Conservation (phyloP, 176 grass and related monocot genomes). For the Microstegium vimineum region DNA sequence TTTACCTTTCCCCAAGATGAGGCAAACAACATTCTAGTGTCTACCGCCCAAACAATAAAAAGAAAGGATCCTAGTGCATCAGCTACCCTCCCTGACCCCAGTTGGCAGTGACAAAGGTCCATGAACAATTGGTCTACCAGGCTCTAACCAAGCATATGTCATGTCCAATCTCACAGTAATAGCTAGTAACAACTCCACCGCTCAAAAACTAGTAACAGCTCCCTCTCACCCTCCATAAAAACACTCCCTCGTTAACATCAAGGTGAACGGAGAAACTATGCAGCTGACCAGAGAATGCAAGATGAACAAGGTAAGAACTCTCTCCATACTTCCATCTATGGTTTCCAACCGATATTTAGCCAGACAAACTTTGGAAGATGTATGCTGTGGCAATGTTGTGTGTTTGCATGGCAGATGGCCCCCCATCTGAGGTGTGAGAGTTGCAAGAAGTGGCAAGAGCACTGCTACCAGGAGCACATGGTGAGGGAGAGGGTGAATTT, state of each 20-base stretch:
- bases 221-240: not conserved
- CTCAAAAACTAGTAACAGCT: not conserved
- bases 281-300: not conserved
- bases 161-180: conserved; percentile 1
- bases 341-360: not conserved
- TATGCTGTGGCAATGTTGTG: not conserved
- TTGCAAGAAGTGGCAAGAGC: conserved; percentile 40
- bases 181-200: not conserved
- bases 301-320: conserved; percentile 7
- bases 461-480: conserved; percentile 45
- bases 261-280: not conserved
- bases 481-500: conserved; percentile 18
- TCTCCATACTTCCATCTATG: not conserved
- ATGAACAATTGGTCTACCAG: not conserved
- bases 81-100: not conserved
- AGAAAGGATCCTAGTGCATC: not conserved
- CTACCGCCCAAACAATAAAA: not conserved
- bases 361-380: not conserved
- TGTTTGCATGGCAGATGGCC: conserved; percentile 10
- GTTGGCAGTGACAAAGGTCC: not conserved
- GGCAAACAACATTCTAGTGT: not conserved
- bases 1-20: not conserved
- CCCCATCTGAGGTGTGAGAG: conserved; percentile 1
- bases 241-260: conserved; percentile 22
- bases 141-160: not conserved